These are phyloP conservation scores for Pseudogymnoascus sp. DNA, from an alignment of 2,329 filamentous ascomycete species.

Conservation along the genomic window DNA sequence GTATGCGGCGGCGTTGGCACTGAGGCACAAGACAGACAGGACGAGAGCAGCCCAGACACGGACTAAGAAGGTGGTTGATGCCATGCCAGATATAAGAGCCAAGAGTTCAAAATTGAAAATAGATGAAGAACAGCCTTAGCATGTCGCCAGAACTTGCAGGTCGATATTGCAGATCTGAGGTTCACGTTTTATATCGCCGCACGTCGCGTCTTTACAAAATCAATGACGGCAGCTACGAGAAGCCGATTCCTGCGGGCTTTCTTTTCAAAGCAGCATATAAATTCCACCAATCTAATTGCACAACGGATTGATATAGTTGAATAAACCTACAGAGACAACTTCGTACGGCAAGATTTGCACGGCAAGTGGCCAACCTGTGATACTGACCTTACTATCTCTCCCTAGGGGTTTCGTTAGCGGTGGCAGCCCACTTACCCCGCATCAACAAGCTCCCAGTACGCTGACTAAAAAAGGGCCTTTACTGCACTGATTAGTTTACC, in stretches of 20 bases:
- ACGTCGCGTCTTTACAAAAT: not conserved
- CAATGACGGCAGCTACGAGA: not conserved
- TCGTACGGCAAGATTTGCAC: not conserved
- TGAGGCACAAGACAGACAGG: not conserved
- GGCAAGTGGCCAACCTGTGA: not conserved
- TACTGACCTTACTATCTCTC: not conserved
- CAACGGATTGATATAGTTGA: not conserved
- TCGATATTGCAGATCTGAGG: not conserved
- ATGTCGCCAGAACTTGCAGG: not conserved
- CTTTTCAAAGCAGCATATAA: not conserved
- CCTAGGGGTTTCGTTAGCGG: not conserved
- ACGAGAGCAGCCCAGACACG: not conserved
- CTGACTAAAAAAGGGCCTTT: not conserved
- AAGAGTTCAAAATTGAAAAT: not conserved
- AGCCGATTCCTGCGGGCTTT: not conserved
- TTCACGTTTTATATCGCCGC: not conserved
- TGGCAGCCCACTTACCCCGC: not conserved
- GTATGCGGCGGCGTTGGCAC: not conserved
- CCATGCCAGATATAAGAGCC: not conserved
- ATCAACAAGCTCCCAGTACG: not conserved
- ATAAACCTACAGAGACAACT: not conserved
- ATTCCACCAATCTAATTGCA: conserved; percentile 1
- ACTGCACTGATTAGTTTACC: not conserved
- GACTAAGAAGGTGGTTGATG: not conserved
- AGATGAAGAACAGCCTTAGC: not conserved